Conservation (phyloP, 352 stramenopile species). For the Aphanomyces astaci region DNA sequence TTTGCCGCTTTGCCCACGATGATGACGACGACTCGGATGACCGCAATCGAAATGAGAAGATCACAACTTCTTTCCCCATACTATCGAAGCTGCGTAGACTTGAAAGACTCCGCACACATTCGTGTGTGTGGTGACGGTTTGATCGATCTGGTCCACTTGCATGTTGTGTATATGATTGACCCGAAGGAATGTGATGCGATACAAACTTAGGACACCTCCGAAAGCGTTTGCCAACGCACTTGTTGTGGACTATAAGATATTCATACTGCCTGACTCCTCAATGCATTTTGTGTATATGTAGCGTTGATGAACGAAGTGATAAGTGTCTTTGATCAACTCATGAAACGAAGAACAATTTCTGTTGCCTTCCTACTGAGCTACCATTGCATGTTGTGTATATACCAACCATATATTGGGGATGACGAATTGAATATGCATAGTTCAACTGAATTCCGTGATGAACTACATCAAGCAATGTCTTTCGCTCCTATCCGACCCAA, state of each 20-base stretch:
- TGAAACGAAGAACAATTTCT: constrained; percentile 71
- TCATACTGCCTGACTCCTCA: constrained; percentile 73
- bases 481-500: constrained; percentile 79
- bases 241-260: constrained; percentile 74
- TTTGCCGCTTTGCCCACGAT: too few species aligned
- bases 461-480: constrained; percentile 65
- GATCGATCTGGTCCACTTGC: constrained; percentile 51
- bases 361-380: constrained; percentile 82
- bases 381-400: constrained; percentile 19
- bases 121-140: constrained; percentile 65
- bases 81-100: constrained; percentile 61
- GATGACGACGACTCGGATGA: background rate
- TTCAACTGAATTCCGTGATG: constrained; percentile 78
- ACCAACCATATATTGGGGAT: constrained; percentile 36
- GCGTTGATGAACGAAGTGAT: constrained; percentile 77
- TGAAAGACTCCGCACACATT: constrained; percentile 65
- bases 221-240: constrained; percentile 45
- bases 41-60: constrained; percentile 63
- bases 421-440: constrained; percentile 70
- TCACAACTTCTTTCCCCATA: constrained; percentile 77
- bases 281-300: constrained; percentile 24
- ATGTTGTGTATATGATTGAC: constrained; percentile 25
- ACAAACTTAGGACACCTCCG: constrained; percentile 75
- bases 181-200: constrained; percentile 51
- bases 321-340: constrained; percentile 60